phyloP scores from a whole-genome alignment of 2,329 filamentous ascomycete species.

The Alternaria infectoria region DNA sequence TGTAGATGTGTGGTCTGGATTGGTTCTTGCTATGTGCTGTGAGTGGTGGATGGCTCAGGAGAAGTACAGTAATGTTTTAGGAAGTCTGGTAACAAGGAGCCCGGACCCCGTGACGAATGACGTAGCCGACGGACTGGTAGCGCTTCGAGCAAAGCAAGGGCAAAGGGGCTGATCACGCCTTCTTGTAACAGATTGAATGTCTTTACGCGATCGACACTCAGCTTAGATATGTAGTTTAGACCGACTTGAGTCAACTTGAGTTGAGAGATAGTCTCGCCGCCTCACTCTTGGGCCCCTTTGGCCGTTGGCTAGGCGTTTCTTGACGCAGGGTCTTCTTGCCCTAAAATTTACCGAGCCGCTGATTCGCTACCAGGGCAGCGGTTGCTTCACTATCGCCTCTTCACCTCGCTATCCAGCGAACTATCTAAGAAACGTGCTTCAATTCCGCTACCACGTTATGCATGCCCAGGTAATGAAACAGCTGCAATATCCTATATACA shows the following conservation, averaged over 20 bases:
- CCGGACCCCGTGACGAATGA: conserved; percentile 11
- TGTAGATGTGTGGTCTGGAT: conserved; percentile 12
- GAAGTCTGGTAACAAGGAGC: conserved; percentile 1
- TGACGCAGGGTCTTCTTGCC: conserved; percentile 13
- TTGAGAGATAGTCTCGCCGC: conserved; percentile 2
- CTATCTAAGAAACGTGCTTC: background rate
- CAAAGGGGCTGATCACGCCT: background rate
- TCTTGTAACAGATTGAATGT: background rate
- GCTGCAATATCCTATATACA: background rate
- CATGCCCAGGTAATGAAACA: background rate
- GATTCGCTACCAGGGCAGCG: conserved; percentile 10
- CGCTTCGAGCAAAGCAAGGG: conserved; percentile 1
- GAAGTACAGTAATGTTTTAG: conserved; percentile 7
- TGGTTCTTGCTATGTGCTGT: background rate
- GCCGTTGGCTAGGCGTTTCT: conserved; percentile 7
- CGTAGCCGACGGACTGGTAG: conserved; percentile 5
- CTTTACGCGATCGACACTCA: background rate
- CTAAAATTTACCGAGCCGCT: background rate
- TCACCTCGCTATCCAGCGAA: background rate
- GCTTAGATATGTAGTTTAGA: background rate
- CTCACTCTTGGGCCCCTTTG: conserved; percentile 6
- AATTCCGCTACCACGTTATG: background rate
- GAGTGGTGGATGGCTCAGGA: conserved; percentile 12
- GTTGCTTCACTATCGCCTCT: conserved; percentile 1
- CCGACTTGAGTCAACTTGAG: background rate